Evolutionary conservation across 192 early-diverging fungal genomes (phyloP).

Genomic region (Mortierella claussenii): DNA sequence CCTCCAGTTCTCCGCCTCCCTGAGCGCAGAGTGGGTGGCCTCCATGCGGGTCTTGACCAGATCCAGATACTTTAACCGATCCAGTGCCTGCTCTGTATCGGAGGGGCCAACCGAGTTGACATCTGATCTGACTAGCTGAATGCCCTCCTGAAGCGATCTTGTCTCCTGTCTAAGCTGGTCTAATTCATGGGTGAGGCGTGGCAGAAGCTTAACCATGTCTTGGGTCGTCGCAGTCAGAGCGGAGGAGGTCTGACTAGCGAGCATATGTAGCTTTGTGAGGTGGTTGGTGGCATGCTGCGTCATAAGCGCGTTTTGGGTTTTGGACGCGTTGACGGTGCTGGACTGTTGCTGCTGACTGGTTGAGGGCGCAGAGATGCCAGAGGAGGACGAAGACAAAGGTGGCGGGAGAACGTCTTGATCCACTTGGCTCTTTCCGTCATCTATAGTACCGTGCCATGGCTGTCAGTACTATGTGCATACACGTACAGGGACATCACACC

Average conservation of each 20-base stretch:
- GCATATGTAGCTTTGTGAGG: slow-evolving; percentile 68
- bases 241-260: slow-evolving; percentile 64
- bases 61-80: slow-evolving; percentile 70
- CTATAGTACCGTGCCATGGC: too few relatives aligned
- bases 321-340: background rate
- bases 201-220: slow-evolving; percentile 67
- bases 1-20: slow-evolving; percentile 85
- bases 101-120: slow-evolving; percentile 60
- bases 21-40: slow-evolving; percentile 63
- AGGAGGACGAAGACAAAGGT: too few relatives aligned
- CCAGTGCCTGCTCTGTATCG: slow-evolving; percentile 59
- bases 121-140: slow-evolving; percentile 56
- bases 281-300: slow-evolving; percentile 62
- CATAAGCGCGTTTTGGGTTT: slow-evolving; percentile 23
- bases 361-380: background rate
- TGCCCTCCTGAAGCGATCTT: slow-evolving; percentile 52
- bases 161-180: slow-evolving; percentile 67
- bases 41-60: slow-evolving; percentile 77
- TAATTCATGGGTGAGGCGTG: slow-evolving; percentile 70
- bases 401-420: slow-evolving; percentile 5
- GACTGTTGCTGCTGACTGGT: slow-evolving; percentile 15
- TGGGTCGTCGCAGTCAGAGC: slow-evolving; percentile 64
- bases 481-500: too few relatives aligned
- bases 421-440: slow-evolving; percentile 12
- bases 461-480: too few relatives aligned